These are phyloP conservation scores for Chara braunii DNA, from an alignment of 139 green algal genomes.

Conservation along the genomic window DNA sequence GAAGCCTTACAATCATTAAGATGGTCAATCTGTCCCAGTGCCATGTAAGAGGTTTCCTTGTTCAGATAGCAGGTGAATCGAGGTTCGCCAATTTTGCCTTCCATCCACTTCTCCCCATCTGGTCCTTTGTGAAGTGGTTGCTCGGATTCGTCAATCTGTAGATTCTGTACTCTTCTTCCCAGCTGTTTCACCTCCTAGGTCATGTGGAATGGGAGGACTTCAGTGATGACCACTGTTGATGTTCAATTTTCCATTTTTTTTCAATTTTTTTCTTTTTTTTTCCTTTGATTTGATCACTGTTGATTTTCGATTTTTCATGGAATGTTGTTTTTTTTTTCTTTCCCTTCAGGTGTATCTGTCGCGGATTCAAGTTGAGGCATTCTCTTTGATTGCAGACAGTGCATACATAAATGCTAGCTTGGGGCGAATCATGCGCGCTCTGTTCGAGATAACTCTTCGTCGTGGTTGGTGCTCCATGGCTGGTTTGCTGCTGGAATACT, in stretches of 20 bases:
- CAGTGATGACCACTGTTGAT: background rate
- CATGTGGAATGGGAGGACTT: no score
- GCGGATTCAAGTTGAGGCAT: slow-evolving; percentile 66
- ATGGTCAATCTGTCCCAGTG: no score
- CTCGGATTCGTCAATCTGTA: no score
- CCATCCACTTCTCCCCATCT: no score
- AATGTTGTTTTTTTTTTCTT: background rate
- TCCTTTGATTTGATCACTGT: background rate
- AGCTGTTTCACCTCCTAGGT: no score
- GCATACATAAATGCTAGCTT: slow-evolving; percentile 85
- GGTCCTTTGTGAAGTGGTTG: no score
- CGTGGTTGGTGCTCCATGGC: slow-evolving; percentile 61
- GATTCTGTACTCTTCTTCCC: no score
- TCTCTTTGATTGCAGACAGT: slow-evolving; percentile 85
- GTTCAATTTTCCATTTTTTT: slow-evolving; percentile 5
- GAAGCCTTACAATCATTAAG: no score
- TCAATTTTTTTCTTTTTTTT: background rate
- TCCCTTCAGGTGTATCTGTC: slow-evolving; percentile 73
- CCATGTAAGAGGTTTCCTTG: no score
- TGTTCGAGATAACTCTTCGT: slow-evolving; percentile 88
- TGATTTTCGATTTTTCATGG: background rate
- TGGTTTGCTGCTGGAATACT: slow-evolving; percentile 23
- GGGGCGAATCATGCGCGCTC: slow-evolving; percentile 74
- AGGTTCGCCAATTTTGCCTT: no score
- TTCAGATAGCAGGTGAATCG: no score